Evolutionary conservation across 2,329 filamentous ascomycete genomes (phyloP).

Genomic region (Colletotrichum chrysophilum): DNA sequence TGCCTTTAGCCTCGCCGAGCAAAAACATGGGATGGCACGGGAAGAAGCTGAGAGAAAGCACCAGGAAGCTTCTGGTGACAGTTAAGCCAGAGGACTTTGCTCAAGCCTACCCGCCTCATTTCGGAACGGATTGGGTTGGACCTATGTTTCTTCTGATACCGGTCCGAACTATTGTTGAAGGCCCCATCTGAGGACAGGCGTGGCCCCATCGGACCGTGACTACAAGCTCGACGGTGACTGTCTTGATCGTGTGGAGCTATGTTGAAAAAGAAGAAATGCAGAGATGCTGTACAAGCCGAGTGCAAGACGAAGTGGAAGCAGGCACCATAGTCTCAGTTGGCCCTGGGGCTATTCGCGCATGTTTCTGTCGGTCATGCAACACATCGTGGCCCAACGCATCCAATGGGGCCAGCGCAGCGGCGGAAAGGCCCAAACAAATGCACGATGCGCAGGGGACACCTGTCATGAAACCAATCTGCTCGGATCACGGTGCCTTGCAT

Average conservation of each 20-base stretch:
- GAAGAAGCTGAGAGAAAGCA: background rate
- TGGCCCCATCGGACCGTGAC: background rate
- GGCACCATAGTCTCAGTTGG: background rate
- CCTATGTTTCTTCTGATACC: background rate
- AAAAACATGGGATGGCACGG: constrained; percentile 6
- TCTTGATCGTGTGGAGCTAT: background rate
- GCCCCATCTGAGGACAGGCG: background rate
- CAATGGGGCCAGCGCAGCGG: background rate
- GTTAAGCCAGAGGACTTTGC: background rate
- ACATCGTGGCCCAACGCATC: background rate
- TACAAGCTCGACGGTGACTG: background rate
- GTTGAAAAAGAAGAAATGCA: background rate
- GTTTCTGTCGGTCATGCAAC: constrained; percentile 6
- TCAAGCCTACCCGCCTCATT: background rate
- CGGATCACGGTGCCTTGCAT: constrained; percentile 6
- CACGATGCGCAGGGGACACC: constrained; percentile 10
- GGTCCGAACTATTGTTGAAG: background rate
- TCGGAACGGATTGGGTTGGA: background rate
- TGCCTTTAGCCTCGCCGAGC: background rate
- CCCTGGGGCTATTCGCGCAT: background rate
- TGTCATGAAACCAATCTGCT: constrained; percentile 1
- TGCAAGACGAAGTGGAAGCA: background rate
- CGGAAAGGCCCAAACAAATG: constrained; percentile 10
- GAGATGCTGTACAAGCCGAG: background rate
- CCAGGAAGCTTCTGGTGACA: background rate